Evolutionary conservation across 1,284 basidiomycete species (phyloP).

Genomic region (Stygiomarasmius scandens): DNA sequence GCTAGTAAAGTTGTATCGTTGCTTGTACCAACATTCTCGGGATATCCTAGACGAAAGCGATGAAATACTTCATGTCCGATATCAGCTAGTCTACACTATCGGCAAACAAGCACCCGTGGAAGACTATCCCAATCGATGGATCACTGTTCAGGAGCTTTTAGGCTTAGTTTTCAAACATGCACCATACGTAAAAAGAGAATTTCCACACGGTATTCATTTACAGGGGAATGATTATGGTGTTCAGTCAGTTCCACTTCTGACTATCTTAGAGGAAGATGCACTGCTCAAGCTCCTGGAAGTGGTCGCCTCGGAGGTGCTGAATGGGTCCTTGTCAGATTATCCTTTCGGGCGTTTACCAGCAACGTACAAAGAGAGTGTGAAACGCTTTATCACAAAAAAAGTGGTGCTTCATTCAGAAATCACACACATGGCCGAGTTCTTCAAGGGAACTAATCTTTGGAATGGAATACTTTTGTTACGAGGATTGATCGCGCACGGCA

Average conservation of each 20-base stretch:
- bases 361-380: background rate
- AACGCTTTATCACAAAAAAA: background rate
- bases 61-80: conserved; percentile 16
- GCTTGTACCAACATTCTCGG: conserved; percentile 7
- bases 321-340: conserved; percentile 2
- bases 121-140: conserved; percentile 51
- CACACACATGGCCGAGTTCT: background rate
- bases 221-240: conserved; percentile 12
- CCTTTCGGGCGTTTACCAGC: background rate
- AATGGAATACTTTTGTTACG: conserved; percentile 41
- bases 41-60: conserved; percentile 20
- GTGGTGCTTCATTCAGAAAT: background rate
- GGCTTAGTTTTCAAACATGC: conserved; percentile 23
- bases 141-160: conserved; percentile 43
- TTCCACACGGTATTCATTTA: conserved; percentile 24
- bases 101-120: conserved; percentile 44
- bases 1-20: conserved; percentile 5
- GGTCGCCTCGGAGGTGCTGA: conserved; percentile 10
- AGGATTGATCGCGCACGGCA: conserved; percentile 46
- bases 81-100: conserved; percentile 23
- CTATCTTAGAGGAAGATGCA: conserved; percentile 30
- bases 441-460: conserved; percentile 27
- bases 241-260: conserved; percentile 35
- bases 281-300: conserved; percentile 24
- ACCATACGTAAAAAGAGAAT: conserved; percentile 9